Evolutionary conservation across 2,329 filamentous ascomycete genomes (phyloP).

Genomic region (Trematosphaeria pertusa): DNA sequence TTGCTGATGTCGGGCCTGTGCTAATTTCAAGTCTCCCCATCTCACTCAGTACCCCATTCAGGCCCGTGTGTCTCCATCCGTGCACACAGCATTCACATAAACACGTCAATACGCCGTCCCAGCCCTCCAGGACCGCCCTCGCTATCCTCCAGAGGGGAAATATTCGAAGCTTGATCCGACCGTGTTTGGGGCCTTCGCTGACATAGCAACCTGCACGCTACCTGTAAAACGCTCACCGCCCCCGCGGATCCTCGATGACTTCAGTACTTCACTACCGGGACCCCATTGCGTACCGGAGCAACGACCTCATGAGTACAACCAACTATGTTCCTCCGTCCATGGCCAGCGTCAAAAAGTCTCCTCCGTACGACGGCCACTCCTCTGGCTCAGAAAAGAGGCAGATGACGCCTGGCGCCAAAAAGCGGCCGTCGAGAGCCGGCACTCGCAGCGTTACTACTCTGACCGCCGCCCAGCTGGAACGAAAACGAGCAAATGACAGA

Average conservation of each 20-base stretch:
- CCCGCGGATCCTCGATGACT: slow-evolving; percentile 49
- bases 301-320: slow-evolving; percentile 46
- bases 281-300: slow-evolving; percentile 46
- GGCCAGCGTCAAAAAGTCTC: slow-evolving; percentile 44
- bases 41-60: slow-evolving; percentile 17
- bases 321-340: slow-evolving; percentile 44
- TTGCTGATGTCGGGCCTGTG: slow-evolving; percentile 19
- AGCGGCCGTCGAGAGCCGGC: slow-evolving; percentile 61
- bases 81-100: slow-evolving; percentile 27
- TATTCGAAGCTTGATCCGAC: slow-evolving; percentile 35
- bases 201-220: slow-evolving; percentile 39
- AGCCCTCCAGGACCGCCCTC: slow-evolving; percentile 30
- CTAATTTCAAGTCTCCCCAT: slow-evolving; percentile 28
- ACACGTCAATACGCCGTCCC: slow-evolving; percentile 31
- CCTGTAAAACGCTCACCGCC: slow-evolving; percentile 42
- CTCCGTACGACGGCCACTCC: slow-evolving; percentile 48
- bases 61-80: slow-evolving; percentile 30
- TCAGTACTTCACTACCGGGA: slow-evolving; percentile 49
- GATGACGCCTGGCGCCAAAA: slow-evolving; percentile 50
- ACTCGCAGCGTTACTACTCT: slow-evolving; percentile 65
- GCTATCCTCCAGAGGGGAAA: slow-evolving; percentile 26
- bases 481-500: slow-evolving; percentile 66
- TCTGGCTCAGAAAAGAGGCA: slow-evolving; percentile 48
- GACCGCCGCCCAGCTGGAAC: slow-evolving; percentile 64
- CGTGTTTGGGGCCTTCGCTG: slow-evolving; percentile 34